Evolutionary conservation across 192 early-diverging fungal species (phyloP), one percentile per base, ranked within the genome.

Genomic region (Coemansia sp.): DNA sequence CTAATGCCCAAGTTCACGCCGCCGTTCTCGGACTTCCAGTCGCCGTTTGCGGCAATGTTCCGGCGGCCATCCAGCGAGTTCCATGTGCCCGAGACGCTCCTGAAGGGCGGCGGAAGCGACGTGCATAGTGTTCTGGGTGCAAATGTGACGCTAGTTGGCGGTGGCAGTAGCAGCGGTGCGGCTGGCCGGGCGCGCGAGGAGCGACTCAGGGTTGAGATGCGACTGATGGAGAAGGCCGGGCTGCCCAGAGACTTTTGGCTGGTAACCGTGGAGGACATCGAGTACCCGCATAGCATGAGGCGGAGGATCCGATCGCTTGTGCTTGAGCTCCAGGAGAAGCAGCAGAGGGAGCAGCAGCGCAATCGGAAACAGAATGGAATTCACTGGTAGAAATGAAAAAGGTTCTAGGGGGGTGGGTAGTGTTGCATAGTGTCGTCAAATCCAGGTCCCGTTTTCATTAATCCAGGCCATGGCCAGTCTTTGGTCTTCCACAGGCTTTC

Each of bases 181-280:
- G 14, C 14, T 45, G 40, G 66, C 20, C 43, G 66, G 0, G 66
- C 70, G 22, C 64, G 74, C 15, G 78, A 81, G 45, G 74, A 82
- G 20, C 34, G 69, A 11, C 48, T 76, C 9, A 67, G 65, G 50
- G 34, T 72, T 54, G 74, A 76, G 62, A 62, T 62, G 20, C 52
- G 61, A 57, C 63, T 82, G 68, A 63, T 82, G 67, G 74, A 82
- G 35, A 68, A 69, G 45, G 78, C 79, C 7, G 79, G 71, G 17
- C 57, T 82, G 33, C 75, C 79, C 3, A 57, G 75, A 13, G 61
- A 74, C 68, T 82, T 82, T 71, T 82, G 79, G 79, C 62, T 70
- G 40, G 79, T 76, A 11, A 82, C 79, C 9, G 79, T 76, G 2
- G 79, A 82, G 62, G 79, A 82, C 54, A 82, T 76, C 36, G 79